Evolutionary conservation across 176 grass and related monocot species (phyloP).

Genomic region (Alloteropsis semialata): DNA sequence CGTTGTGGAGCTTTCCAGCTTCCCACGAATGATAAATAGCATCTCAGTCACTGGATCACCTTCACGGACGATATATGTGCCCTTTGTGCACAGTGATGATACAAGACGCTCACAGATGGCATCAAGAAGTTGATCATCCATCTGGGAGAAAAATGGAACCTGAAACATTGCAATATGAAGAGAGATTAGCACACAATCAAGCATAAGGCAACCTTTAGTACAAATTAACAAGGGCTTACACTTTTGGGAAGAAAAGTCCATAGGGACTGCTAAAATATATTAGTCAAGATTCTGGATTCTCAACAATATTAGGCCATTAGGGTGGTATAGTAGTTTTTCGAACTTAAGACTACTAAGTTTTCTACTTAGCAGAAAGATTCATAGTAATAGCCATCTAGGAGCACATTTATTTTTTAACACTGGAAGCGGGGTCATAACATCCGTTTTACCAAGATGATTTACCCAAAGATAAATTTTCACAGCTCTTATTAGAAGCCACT

Average conservation of each 20-base stretch:
- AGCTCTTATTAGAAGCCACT: neutral
- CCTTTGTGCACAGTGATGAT: constrained; percentile 78
- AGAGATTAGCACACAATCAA: neutral
- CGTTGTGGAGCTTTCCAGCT: constrained; percentile 89
- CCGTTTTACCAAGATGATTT: neutral
- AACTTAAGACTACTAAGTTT: neutral
- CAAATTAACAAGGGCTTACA: neutral
- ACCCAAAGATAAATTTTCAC: neutral
- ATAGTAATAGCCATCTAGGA: neutral
- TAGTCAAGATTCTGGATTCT: neutral
- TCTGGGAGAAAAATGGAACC: constrained; percentile 96
- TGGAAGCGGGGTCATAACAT: neutral
- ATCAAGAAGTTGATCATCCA: constrained; percentile 88
- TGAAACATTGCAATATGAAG: constrained; percentile 19
- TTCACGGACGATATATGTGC: constrained; percentile 89
- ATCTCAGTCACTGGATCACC: constrained; percentile 95
- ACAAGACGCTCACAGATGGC: constrained; percentile 95
- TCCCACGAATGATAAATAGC: constrained; percentile 98
- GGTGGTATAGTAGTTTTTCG: neutral
- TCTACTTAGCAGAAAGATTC: neutral
- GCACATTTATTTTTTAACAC: neutral
- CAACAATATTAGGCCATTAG: neutral
- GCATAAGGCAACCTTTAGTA: neutral
- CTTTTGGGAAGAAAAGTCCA: neutral
- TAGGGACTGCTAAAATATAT: neutral